A percentile compares a stretch with the other conserved stretches of the same genome.
Evolutionary conservation across 768 basidiomycete genomes (phyloP).

Genomic region (Hericium erinaceus): DNA sequence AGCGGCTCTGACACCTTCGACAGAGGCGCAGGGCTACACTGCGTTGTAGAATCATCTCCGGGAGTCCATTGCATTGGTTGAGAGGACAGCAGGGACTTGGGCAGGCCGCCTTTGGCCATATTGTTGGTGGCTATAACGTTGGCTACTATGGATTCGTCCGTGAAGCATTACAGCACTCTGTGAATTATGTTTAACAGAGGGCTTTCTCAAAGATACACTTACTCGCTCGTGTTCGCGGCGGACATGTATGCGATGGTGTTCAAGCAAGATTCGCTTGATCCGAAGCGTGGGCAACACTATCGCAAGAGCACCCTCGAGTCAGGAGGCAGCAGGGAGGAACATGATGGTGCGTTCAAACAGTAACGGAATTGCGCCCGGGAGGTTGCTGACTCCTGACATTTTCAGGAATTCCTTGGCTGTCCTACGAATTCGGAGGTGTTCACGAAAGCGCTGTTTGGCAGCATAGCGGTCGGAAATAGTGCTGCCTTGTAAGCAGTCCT

Average conservation of each 20-base stretch:
- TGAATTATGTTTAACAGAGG: too few relatives aligned
- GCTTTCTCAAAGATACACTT: constrained; percentile 22
- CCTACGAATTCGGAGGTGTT: constrained; percentile 11
- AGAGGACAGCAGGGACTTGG: constrained; percentile 56
- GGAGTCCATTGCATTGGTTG: constrained; percentile 60
- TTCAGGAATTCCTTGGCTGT: constrained; percentile 11
- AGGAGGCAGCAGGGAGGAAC: constrained; percentile 74
- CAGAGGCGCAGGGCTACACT: constrained; percentile 63
- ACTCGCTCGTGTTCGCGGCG: constrained; percentile 54
- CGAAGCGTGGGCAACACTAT: constrained; percentile 55
- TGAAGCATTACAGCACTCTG: too few relatives aligned
- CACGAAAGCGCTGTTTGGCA: constrained; percentile 11
- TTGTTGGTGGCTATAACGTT: constrained; percentile 64
- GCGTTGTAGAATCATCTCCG: constrained; percentile 68
- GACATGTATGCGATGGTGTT: constrained; percentile 72
- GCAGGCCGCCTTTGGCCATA: constrained; percentile 69
- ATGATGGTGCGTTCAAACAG: constrained; percentile 36
- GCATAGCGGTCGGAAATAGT: not conserved
- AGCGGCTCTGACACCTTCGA: constrained; percentile 1
- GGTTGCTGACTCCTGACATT: too few relatives aligned
- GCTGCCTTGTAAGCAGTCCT: not conserved
- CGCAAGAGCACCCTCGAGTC: constrained; percentile 64
- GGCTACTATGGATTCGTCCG: constrained; percentile 53
- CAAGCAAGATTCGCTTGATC: constrained; percentile 67
- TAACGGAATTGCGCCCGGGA: not conserved